Conservation (phyloP, 495 filamentous ascomycete species). For the Acidiella bohemica region DNA sequence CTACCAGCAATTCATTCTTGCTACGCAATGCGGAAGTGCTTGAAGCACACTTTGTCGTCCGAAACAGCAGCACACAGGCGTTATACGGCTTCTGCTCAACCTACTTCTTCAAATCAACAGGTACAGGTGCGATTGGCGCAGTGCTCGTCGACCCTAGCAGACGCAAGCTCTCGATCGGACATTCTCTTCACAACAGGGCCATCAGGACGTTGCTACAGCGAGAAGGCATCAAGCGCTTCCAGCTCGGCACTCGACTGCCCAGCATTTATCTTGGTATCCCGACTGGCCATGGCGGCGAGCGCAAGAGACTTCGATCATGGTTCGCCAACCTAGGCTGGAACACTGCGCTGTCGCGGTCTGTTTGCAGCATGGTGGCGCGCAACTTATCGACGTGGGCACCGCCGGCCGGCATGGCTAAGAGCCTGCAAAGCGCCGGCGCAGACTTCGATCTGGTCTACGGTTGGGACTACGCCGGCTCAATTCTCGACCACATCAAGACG, state of each 20-base stretch:
- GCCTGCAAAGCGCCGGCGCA: conserved; percentile 51
- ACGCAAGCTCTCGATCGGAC: conserved; percentile 72
- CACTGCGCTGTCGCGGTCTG: conserved; percentile 44
- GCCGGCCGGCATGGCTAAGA: conserved; percentile 58
- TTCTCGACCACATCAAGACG: conserved; percentile 61
- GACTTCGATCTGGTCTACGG: conserved; percentile 74
- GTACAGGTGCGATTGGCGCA: conserved; percentile 64
- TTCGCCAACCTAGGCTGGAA: conserved; percentile 62
- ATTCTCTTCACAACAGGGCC: conserved; percentile 70
- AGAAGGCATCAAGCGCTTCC: conserved; percentile 57
- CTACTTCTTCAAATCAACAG: conserved; percentile 56
- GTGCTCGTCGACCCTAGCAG: conserved; percentile 73
- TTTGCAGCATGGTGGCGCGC: conserved; percentile 52
- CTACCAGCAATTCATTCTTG: conserved; percentile 63
- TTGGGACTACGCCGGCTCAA: conserved; percentile 56
- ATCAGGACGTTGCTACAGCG: conserved; percentile 56
- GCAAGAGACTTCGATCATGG: conserved; percentile 41
- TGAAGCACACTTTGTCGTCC: conserved; percentile 77
- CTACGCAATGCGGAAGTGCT: conserved; percentile 52
- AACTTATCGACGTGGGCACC: conserved; percentile 60
- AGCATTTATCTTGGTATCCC: conserved; percentile 72
- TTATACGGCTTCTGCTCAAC: conserved; percentile 83
- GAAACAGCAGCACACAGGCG: conserved; percentile 76
- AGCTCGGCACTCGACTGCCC: conserved; percentile 65
- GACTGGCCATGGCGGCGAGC: conserved; percentile 35